phyloP scores from a whole-genome alignment of 1,139 yeast genomes.

The Citeromyces siamensis region DNA sequence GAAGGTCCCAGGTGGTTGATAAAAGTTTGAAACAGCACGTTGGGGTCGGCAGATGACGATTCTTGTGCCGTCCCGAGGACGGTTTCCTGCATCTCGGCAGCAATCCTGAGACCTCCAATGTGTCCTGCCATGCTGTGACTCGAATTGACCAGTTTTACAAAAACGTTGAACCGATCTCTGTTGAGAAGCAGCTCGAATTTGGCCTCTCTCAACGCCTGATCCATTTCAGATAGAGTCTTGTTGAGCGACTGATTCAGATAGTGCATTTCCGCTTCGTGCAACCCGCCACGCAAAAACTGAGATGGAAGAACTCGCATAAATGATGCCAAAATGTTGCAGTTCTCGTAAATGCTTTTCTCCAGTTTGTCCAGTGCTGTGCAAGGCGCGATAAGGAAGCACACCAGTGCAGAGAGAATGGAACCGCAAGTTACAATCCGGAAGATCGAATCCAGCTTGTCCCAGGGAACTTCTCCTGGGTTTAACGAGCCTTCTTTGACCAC shows the following conservation, averaged over 20 bases:
- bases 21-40: constrained; percentile 52
- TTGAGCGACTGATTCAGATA: constrained; percentile 27
- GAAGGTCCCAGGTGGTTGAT: constrained; percentile 64
- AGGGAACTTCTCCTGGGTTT: constrained; percentile 49
- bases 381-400: constrained; percentile 58
- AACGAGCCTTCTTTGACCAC: constrained; percentile 68
- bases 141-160: constrained; percentile 27
- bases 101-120: constrained; percentile 49
- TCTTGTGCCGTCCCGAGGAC: constrained; percentile 23
- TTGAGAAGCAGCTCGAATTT: constrained; percentile 39
- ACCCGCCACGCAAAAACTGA: constrained; percentile 41
- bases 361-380: constrained; percentile 39
- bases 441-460: constrained; percentile 40
- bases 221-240: constrained; percentile 26
- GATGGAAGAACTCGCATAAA: constrained; percentile 36
- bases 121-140: constrained; percentile 41
- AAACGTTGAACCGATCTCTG: constrained; percentile 45
- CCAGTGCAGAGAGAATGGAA: constrained; percentile 38
- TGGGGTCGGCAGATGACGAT: constrained; percentile 6
- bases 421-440: constrained; percentile 54
- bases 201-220: constrained; percentile 43
- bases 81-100: constrained; percentile 56
- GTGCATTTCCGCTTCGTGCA: constrained; percentile 25
- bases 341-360: constrained; percentile 34
- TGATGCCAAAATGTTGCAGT: constrained; percentile 40